Conservation (phyloP, 306 rosid genomes). For the Pachyrhizus erosus region DNA sequence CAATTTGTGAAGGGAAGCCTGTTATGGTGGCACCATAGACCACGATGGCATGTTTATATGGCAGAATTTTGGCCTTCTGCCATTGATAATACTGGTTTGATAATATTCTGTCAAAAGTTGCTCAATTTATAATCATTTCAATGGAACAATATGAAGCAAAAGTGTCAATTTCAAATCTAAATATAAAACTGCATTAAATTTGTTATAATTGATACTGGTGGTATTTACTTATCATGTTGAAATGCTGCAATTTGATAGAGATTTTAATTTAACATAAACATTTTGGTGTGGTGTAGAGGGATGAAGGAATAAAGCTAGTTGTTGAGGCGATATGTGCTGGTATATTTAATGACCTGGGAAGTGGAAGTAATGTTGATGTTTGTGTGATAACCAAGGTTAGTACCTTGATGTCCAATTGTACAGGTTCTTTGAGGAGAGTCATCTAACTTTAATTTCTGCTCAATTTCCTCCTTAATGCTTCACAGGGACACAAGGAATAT, state of each 20-base stretch:
- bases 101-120: not conserved
- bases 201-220: conserved; percentile 18
- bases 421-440: conserved; percentile 17
- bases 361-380: conserved; percentile 95
- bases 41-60: not conserved
- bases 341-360: conserved; percentile 94
- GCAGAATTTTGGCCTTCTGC: not conserved
- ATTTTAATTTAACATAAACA: too few relatives aligned
- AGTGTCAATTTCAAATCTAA: not conserved
- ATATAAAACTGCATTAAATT: too few relatives aligned
- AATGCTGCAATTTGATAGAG: conserved; percentile 26
- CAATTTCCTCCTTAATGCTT: conserved; percentile 28
- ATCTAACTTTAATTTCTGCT: conserved; percentile 13
- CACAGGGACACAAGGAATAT: conserved; percentile 92
- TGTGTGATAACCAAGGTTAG: conserved; percentile 96
- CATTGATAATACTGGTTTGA: not conserved
- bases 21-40: not conserved
- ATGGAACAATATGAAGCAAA: not conserved
- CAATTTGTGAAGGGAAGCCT: not conserved
- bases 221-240: not conserved
- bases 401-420: conserved; percentile 22
- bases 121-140: not conserved
- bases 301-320: conserved; percentile 78
- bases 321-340: conserved; percentile 94
- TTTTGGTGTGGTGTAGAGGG: conserved; percentile 63